These are phyloP conservation scores for Pseudocercospora fuligena DNA, from an alignment of 2,329 filamentous ascomycete genomes.

Conservation along the genomic window DNA sequence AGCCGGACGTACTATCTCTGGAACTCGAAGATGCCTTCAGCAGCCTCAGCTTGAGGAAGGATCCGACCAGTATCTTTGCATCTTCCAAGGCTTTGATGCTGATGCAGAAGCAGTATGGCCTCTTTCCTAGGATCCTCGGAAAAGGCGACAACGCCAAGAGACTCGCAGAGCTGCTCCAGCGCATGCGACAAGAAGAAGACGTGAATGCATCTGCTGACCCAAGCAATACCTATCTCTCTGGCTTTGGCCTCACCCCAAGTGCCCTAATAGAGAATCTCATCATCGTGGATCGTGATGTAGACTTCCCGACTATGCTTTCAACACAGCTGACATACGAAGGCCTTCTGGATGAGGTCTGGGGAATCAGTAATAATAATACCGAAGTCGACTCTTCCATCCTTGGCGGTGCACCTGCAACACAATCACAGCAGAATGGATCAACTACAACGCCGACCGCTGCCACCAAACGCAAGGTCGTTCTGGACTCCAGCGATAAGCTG, in stretches of 20 bases:
- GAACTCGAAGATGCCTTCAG: slow-evolving; percentile 86
- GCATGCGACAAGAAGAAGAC: slow-evolving; percentile 92
- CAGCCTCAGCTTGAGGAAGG: slow-evolving; percentile 87
- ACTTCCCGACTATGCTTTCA: slow-evolving; percentile 87
- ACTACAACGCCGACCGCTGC: slow-evolving; percentile 59
- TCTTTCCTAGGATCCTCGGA: slow-evolving; percentile 92
- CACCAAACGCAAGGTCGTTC: slow-evolving; percentile 79
- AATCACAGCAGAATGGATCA: slow-evolving; percentile 46
- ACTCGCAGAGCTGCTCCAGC: slow-evolving; percentile 81
- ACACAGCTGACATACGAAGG: slow-evolving; percentile 98
- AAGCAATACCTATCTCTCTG: slow-evolving; percentile 52
- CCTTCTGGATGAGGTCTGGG: slow-evolving; percentile 89
- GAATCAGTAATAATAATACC: slow-evolving; percentile 88
- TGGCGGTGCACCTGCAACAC: slow-evolving; percentile 68
- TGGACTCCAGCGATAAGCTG: slow-evolving; percentile 87
- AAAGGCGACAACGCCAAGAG: slow-evolving; percentile 94
- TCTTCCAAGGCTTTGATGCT: slow-evolving; percentile 92
- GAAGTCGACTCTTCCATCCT: slow-evolving; percentile 91
- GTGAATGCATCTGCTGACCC: slow-evolving; percentile 48
- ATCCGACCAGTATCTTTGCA: slow-evolving; percentile 87
- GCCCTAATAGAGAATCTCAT: slow-evolving; percentile 87
- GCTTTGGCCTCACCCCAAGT: slow-evolving; percentile 78
- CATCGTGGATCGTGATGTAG: slow-evolving; percentile 92
- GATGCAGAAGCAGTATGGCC: slow-evolving; percentile 85
- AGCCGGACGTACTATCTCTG: slow-evolving; percentile 87